These are phyloP conservation scores for Orychophragmus violaceus DNA, from an alignment of 345 rosid species.

Conservation along the genomic window DNA sequence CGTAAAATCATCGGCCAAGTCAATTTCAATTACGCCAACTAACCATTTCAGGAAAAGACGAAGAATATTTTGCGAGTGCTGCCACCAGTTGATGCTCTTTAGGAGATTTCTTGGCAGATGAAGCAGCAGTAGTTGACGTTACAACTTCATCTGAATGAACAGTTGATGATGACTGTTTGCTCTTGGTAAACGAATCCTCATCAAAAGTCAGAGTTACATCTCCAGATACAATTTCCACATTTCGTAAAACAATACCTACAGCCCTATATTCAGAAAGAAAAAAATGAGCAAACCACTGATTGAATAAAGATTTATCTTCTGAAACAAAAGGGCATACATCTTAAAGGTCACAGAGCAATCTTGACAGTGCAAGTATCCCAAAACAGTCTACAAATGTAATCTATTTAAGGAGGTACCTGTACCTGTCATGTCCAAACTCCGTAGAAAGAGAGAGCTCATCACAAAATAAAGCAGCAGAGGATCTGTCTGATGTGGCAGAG, in stretches of 20 bases:
- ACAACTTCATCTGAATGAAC: conserved; percentile 33
- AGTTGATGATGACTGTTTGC: conserved; percentile 42
- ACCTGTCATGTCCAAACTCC: conserved; percentile 92
- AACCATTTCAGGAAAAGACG: conserved; percentile 85
- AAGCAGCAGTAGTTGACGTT: conserved; percentile 29
- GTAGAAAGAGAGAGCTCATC: conserved; percentile 74
- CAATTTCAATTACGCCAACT: conserved; percentile 26
- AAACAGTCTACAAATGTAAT: neutral
- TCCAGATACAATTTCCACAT: conserved; percentile 63
- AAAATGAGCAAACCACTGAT: conserved; percentile 12
- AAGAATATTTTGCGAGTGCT: conserved; percentile 52
- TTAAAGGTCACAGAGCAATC: neutral
- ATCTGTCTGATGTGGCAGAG: conserved; percentile 43
- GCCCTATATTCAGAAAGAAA: conserved; percentile 48
- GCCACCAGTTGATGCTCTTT: conserved; percentile 44
- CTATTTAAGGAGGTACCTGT: conserved; percentile 45
- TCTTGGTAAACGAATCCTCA: conserved; percentile 63
- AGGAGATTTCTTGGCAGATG: conserved; percentile 36
- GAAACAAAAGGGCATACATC: conserved; percentile 1
- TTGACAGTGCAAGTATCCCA: conserved; percentile 1
- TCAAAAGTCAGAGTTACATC: conserved; percentile 62
- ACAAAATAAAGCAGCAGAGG: conserved; percentile 66
- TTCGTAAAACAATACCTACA: conserved; percentile 63
- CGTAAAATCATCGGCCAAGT: neutral
- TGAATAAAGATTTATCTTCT: neutral